Evolutionary conservation across 129 eudicot species (phyloP).

Genomic region (Centrapalus pauciflorus): DNA sequence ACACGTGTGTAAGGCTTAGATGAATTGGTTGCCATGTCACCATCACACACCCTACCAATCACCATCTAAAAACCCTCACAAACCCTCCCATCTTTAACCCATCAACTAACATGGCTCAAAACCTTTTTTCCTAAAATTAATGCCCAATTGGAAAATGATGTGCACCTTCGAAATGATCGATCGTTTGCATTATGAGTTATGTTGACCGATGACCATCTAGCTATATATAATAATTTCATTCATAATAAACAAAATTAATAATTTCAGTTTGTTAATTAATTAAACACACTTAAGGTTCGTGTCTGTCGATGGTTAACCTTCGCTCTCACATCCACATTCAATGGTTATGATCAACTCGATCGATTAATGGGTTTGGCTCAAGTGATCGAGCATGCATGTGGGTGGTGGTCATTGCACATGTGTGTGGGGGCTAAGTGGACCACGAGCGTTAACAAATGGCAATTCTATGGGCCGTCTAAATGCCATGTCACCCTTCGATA

Average conservation of each 20-base stretch:
- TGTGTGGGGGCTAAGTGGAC: slow-evolving; percentile 7
- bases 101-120: slow-evolving; percentile 38
- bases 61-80: slow-evolving; percentile 15
- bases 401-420: slow-evolving; percentile 19
- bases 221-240: not conserved
- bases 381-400: slow-evolving; percentile 31
- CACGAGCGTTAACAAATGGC: slow-evolving; percentile 19
- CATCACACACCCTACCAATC: slow-evolving; percentile 23
- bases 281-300: not conserved
- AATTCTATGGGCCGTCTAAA: not conserved
- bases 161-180: slow-evolving; percentile 22
- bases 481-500: slow-evolving; percentile 14
- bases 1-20: slow-evolving; percentile 23
- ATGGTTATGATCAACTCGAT: slow-evolving; percentile 13
- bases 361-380: not conserved
- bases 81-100: slow-evolving; percentile 16
- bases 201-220: not conserved
- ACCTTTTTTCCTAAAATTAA: slow-evolving; percentile 21
- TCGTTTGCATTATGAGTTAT: not conserved
- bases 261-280: not conserved
- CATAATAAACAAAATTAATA: not conserved
- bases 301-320: not conserved
- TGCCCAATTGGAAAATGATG: slow-evolving; percentile 24
- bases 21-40: slow-evolving; percentile 21
- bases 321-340: slow-evolving; percentile 3